Evolutionary conservation across 495 filamentous ascomycete species (phyloP).

Genomic region (Neohortaea acidophila): DNA sequence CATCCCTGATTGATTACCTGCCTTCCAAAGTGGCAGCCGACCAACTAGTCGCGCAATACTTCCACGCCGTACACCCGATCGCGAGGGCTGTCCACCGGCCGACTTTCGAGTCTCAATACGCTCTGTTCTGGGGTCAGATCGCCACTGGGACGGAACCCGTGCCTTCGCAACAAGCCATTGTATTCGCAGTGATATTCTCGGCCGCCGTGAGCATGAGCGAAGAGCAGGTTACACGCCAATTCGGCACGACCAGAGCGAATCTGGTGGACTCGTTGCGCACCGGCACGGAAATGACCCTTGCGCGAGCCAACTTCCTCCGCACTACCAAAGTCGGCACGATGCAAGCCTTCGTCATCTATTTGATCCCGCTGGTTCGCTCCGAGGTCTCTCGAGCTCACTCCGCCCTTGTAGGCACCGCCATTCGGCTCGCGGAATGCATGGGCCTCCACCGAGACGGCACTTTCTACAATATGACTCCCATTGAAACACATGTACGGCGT

Average conservation of each 20-base stretch:
- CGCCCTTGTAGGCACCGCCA: conserved; percentile 51
- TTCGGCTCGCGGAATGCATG: conserved; percentile 62
- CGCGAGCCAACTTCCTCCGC: conserved; percentile 50
- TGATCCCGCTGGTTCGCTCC: conserved; percentile 53
- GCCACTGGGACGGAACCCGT: conserved; percentile 39
- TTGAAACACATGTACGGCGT: conserved; percentile 61
- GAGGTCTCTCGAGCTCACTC: conserved; percentile 58
- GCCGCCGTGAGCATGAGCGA: conserved; percentile 49
- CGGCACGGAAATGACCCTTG: conserved; percentile 47
- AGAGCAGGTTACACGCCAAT: conserved; percentile 32
- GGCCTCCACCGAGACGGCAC: conserved; percentile 55
- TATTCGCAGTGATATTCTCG: conserved; percentile 53
- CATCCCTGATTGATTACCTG: conserved; percentile 40
- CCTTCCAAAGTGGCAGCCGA: conserved; percentile 37
- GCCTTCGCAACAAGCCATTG: conserved; percentile 47
- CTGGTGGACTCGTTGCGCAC: conserved; percentile 45
- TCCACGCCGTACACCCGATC: conserved; percentile 48
- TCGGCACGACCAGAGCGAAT: conserved; percentile 35
- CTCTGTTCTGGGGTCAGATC: conserved; percentile 47
- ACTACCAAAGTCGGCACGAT: conserved; percentile 56
- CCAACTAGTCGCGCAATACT: conserved; percentile 48
- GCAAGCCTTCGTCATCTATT: conserved; percentile 59
- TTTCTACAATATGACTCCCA: conserved; percentile 43
- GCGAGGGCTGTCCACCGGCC: conserved; percentile 48
- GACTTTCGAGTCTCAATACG: conserved; percentile 46